phyloP scores from a whole-genome alignment of 2,329 filamentous ascomycete species.

The Ceratocystis ficicola region DNA sequence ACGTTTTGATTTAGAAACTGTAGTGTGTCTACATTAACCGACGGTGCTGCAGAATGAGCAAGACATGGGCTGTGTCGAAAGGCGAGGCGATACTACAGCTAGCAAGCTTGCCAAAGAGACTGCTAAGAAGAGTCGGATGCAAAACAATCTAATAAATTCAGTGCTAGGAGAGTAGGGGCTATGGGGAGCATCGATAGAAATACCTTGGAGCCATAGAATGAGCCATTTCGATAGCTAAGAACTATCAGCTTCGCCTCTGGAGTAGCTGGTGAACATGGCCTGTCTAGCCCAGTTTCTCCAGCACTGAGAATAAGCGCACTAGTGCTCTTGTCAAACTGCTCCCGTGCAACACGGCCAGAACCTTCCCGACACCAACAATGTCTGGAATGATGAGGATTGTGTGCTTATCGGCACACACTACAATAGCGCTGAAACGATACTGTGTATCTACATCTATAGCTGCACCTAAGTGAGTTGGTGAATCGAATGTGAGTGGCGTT shows the following conservation, averaged over 20 bases:
- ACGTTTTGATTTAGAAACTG: conserved; percentile 35
- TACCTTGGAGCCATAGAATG: conserved; percentile 36
- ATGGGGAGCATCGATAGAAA: too few species aligned
- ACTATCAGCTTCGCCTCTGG: conserved; percentile 34
- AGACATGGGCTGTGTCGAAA: conserved; percentile 41
- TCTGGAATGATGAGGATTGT: conserved; percentile 32
- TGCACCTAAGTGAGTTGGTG: too few species aligned
- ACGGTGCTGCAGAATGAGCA: conserved; percentile 35
- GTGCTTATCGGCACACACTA: conserved; percentile 36
- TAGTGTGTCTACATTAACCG: conserved; percentile 36
- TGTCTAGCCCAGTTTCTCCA: conserved; percentile 38
- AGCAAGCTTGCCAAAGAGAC: conserved; percentile 28
- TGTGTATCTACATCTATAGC: too few species aligned
- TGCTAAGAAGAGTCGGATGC: conserved; percentile 11
- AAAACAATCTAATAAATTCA: conserved; percentile 7
- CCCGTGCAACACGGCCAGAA: conserved; percentile 31
- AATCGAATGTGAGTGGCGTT: too few species aligned
- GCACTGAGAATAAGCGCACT: conserved; percentile 35
- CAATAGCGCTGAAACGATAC: conserved; percentile 32
- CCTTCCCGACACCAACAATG: conserved; percentile 31
- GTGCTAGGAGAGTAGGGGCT: not conserved
- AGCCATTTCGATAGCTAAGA: conserved; percentile 36
- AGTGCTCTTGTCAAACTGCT: conserved; percentile 32
- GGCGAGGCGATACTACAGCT: conserved; percentile 38
- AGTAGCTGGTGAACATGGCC: conserved; percentile 36